Evolutionary conservation across 352 stramenopile genomes (phyloP), one percentile per base, ranked within the genome.

Genomic region (Pythium coloratum): DNA sequence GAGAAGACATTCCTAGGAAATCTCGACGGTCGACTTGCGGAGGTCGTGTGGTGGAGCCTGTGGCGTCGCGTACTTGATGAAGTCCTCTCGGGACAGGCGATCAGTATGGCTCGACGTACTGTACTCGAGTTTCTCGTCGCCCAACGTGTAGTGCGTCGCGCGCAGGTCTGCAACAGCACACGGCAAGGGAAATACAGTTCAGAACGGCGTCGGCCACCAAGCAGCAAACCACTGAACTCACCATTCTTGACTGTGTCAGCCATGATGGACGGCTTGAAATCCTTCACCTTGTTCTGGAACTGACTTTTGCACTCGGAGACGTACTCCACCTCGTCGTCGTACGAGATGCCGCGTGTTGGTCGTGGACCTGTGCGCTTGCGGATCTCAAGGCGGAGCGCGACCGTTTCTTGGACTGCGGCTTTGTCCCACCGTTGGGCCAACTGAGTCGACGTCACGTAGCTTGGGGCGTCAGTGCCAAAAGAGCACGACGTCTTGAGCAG

Each of bases 301-400:
- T 78, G 73, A 47, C 80, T 88, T 64, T 88, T 92, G 61, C 78
- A 71, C 63, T 92, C 82, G 24, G 84, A 94, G 8, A 92, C 54
- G 65, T 95, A 95, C 61, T 90, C 79, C 14, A 93, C 75, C 36
- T 91, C 77, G 33, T 94, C 85, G 49, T 95, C 82, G 54, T 88
- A 91, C 16, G 84, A 89, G 69, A 91, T 88, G 20, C 81, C 80
- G 55, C 77, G 71, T 26, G 81, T 87, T 28, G 76, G 74, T 10
- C 74, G 72, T 13, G 80, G 76, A 12, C 81, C 81, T 14, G 84
- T 91, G 66, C 72, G 76, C 68, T 82, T 81, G 51, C 82, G 79
- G 67, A 89, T 82, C 57, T 93, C 81, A 50, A 93, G 83, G 32
- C 84, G 76, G 44, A 91, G 66, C 1, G 72, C 69, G 13, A 92